Base-by-base conservation (phyloP, 306 rosid species). In the Sophora flavescens region DNA sequence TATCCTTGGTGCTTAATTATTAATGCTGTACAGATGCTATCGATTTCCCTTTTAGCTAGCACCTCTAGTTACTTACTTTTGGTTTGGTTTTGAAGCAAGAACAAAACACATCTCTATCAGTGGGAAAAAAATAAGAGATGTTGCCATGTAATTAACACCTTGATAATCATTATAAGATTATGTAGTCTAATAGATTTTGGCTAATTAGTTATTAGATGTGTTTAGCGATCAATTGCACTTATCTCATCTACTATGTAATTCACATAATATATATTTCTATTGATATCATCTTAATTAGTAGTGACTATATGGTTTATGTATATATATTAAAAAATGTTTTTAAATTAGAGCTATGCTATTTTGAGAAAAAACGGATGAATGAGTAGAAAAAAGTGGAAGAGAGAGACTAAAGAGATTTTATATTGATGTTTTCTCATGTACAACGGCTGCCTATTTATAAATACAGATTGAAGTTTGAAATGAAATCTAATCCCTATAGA, bases 51-150 rank as follows among this genome's bases (percentile, higher is more conserved):
- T 51, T 70, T 13, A 18, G 76, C 56, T 13, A 18, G 76, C 56
- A 73, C 35, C 77, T 44, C 47, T 42, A 32, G 35, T 11, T 73
- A 73, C 42, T 30, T 60, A 30, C 10, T 72, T 50, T 70, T 18
- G 39, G 3, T 71, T 54, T 38, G n/a, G 45, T 17, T 22, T 22
- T 22, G 22, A 26, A 17, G 22, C 8, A 41, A 16, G 57, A 53
- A 41, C 14, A 35, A 28, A 14, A 58, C 33, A 14, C 9, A 45
- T 72, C 57, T 58, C 32, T 72, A 30, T 30, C 14, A 57, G 33
- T 26, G 52, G 57, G 2, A 13, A 4, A 12, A 13, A 0, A 50
- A 7, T 2, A 11, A 17, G 58, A 14, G 17, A 48, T 28, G 42
- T 9, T n/a, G 54, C 30, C 16, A 41, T 72, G 68, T 72, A 58